Base-by-base conservation (phyloP, 345 rosid species). In the Syzygium aromaticum region DNA sequence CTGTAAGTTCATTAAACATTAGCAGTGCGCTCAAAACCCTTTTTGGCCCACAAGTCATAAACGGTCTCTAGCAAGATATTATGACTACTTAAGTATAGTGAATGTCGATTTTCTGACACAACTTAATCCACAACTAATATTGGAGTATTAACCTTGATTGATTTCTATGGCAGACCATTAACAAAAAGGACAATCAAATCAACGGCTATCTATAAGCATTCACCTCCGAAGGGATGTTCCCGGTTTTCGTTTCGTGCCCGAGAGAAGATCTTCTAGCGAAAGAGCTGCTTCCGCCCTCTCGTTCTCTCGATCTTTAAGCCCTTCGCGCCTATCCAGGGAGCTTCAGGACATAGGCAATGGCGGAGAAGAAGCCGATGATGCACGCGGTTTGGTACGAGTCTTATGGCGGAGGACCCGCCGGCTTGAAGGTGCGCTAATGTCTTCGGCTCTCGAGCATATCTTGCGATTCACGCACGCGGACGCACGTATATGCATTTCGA, bases 401-500 rank as follows among this genome's bases (percentile, higher is more conserved):
- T 52, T 94, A 94, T 52, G 94, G 94, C 6, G 92, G 93, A 80
- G 96, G 96, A 86, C 89, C 90, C 3, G 89, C 91, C 21, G 93
- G 53, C 84, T 88, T 94, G 57, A 92, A 93, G 94, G 95, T 93
- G 12, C 5, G 54, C 46, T 43, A 64, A 63, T 63, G 51, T 84
- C 46, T 21, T 16, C 61, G 9, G 43, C 28, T 11, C 52, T 78
- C 11, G 43, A 14, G 67, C 51, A 30, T 43, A 43, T n/a, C 22
- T 59, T 3, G 28, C 16, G 25, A 54, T 43, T n/a, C 38, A 3
- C 73, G 5, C 73, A 61, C 38, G 8, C 67, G 16, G 16, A 61
- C 73, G 17, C 33, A 3, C 73, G n/a, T n/a, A n/a, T n/a, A 28
- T n/a, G 38, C 38, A 61, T 61, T 61, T n/a, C 38, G 17, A n/a